A percentile compares a stretch with the other conserved stretches of the same genome.
Conservation (phyloP, 2,329 filamentous ascomycete species). For the Colletotrichum musicola region DNA sequence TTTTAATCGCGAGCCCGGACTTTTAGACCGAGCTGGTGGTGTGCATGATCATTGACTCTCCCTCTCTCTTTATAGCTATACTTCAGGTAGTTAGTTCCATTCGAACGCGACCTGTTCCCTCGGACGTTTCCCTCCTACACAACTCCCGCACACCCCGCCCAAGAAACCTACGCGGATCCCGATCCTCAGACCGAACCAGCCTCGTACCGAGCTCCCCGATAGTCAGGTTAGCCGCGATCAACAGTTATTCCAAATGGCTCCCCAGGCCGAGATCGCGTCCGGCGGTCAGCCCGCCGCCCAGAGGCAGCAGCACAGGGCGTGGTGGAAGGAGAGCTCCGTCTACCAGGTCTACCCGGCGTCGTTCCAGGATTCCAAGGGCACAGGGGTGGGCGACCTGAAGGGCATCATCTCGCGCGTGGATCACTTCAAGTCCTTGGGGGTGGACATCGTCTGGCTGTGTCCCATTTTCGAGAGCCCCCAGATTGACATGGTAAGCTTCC, state of each 20-base stretch:
- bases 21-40: background rate
- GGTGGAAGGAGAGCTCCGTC: conserved; percentile 72
- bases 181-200: background rate
- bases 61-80: background rate
- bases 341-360: conserved; percentile 75
- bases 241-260: conserved; percentile 8
- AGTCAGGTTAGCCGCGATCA: background rate
- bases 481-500: conserved; percentile 68
- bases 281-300: conserved; percentile 7
- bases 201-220: background rate
- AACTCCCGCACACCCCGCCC: background rate
- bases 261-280: background rate
- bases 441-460: conserved; percentile 69
- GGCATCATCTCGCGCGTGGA: conserved; percentile 69
- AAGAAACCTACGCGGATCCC: background rate
- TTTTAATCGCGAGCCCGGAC: background rate
- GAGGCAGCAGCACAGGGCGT: conserved; percentile 47
- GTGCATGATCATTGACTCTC: background rate
- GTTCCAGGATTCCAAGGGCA: conserved; percentile 69
- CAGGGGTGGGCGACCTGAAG: conserved; percentile 68
- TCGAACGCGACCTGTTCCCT: background rate
- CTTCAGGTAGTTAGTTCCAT: no score
- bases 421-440: conserved; percentile 67
- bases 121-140: no score
- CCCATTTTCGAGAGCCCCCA: conserved; percentile 66